These are phyloP conservation scores for Cyclotella choctawhatcheeana DNA, from an alignment of 108 stramenopile genomes.

Conservation along the genomic window DNA sequence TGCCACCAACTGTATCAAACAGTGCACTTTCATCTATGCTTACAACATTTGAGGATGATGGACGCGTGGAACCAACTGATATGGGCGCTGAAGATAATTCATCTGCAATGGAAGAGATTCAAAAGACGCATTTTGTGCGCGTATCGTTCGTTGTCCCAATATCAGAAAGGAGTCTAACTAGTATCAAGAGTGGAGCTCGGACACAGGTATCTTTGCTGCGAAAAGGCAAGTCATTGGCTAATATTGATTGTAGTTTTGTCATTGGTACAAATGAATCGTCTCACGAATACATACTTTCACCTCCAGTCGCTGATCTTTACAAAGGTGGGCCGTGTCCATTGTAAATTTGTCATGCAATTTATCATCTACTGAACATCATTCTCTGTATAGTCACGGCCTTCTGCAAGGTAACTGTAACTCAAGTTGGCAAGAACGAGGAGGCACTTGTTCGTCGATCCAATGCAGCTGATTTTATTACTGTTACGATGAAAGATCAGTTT, in stretches of 20 bases:
- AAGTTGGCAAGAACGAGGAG: slow-evolving; percentile 57
- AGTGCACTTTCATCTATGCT: slow-evolving; percentile 13
- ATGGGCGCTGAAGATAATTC: neutral
- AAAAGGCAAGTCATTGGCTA: slow-evolving; percentile 8
- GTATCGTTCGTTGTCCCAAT: slow-evolving; percentile 77
- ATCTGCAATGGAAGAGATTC: slow-evolving; percentile 52
- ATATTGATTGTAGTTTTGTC: neutral
- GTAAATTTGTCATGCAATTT: too few relatives aligned
- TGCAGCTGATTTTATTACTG: slow-evolving; percentile 84
- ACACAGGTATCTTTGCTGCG: slow-evolving; percentile 84
- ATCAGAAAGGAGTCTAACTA: slow-evolving; percentile 72
- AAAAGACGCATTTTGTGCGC: slow-evolving; percentile 66
- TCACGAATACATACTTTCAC: neutral
- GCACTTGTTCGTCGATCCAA: slow-evolving; percentile 62
- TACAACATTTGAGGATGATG: slow-evolving; percentile 12
- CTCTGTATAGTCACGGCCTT: slow-evolving; percentile 80
- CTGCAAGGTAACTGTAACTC: slow-evolving; percentile 86
- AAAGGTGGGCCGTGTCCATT: too few relatives aligned
- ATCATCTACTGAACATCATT: too few relatives aligned
- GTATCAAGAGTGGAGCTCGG: slow-evolving; percentile 76
- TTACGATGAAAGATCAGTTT: slow-evolving; percentile 93
- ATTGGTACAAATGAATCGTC: neutral
- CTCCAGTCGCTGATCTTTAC: slow-evolving; percentile 79
- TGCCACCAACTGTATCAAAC: neutral
- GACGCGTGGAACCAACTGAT: neutral